phyloP scores from a whole-genome alignment of 1,284 basidiomycete genomes.

The Ceratobasidium sp. region DNA sequence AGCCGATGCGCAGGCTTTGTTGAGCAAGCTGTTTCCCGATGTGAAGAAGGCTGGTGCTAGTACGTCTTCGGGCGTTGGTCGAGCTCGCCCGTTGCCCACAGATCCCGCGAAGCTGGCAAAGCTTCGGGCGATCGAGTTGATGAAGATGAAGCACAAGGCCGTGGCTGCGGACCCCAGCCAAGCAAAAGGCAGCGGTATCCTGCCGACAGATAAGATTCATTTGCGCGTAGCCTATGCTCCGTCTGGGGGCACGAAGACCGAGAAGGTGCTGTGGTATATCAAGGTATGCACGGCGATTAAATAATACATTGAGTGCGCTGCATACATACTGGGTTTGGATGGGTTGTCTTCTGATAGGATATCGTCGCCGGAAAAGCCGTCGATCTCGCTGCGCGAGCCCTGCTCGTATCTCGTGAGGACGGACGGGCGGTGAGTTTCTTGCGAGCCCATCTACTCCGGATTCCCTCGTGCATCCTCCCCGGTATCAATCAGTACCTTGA shows the following conservation, averaged over 20 bases:
- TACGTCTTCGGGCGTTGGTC: constrained; percentile 45
- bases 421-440: constrained; percentile 46
- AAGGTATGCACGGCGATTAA: constrained; percentile 64
- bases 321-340: neutral
- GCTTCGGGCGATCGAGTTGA: constrained; percentile 69
- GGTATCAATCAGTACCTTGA: constrained; percentile 3
- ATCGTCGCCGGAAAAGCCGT: constrained; percentile 58
- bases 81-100: constrained; percentile 57
- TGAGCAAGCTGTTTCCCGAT: constrained; percentile 68
- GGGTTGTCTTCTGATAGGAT: constrained; percentile 52
- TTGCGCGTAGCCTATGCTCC: constrained; percentile 61
- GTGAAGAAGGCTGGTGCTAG: constrained; percentile 45
- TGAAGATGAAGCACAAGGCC: constrained; percentile 80
- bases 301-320: constrained; percentile 13
- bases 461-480: no score
- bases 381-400: constrained; percentile 58
- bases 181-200: constrained; percentile 58
- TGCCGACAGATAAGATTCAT: constrained; percentile 70
- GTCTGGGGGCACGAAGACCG: constrained; percentile 51
- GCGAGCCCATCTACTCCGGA: constrained; percentile 1
- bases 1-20: constrained; percentile 65
- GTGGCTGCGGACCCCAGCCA: constrained; percentile 70
- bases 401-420: constrained; percentile 51
- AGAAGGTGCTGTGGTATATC: constrained; percentile 73
- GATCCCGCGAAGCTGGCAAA: constrained; percentile 70